Evolutionary conservation across 495 filamentous ascomycete genomes (phyloP).

Genomic region (Opeltia flavorubescens): DNA sequence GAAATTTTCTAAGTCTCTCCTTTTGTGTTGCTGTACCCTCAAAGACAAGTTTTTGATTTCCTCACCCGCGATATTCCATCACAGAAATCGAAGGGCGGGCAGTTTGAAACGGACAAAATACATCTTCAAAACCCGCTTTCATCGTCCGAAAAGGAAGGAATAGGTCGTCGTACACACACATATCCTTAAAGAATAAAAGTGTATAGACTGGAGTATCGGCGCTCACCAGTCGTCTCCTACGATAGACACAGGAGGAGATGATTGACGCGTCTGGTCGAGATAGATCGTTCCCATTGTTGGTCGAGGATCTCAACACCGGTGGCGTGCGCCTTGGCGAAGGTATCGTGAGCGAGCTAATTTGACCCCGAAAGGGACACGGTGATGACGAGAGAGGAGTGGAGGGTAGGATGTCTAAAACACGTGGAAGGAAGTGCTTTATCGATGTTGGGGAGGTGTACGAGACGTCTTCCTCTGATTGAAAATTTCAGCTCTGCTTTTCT

Average conservation of each 20-base stretch:
- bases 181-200: conserved; percentile 19
- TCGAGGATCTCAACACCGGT: conserved; percentile 29
- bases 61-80: conserved; percentile 35
- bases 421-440: conserved; percentile 16
- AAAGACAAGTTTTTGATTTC: conserved; percentile 79
- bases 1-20: conserved; percentile 31
- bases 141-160: conserved; percentile 26
- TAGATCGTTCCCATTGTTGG: conserved; percentile 15
- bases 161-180: conserved; percentile 7
- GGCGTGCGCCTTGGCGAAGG: conserved; percentile 40
- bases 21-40: conserved; percentile 67
- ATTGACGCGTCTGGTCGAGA: conserved; percentile 65
- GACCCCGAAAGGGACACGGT: conserved; percentile 14
- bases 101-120: conserved; percentile 58
- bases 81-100: conserved; percentile 37
- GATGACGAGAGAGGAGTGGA: conserved; percentile 29
- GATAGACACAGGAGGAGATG: conserved; percentile 41
- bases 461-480: conserved; percentile 22
- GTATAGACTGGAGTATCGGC: conserved; percentile 34
- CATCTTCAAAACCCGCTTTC: conserved; percentile 71
- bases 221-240: conserved; percentile 49
- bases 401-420: conserved; percentile 18
- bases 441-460: conserved; percentile 30
- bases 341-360: conserved; percentile 25
- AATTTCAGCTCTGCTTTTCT: conserved; percentile 7